phyloP scores from a whole-genome alignment of 2,329 filamentous ascomycete species.

The Huntiella abstrusa region DNA sequence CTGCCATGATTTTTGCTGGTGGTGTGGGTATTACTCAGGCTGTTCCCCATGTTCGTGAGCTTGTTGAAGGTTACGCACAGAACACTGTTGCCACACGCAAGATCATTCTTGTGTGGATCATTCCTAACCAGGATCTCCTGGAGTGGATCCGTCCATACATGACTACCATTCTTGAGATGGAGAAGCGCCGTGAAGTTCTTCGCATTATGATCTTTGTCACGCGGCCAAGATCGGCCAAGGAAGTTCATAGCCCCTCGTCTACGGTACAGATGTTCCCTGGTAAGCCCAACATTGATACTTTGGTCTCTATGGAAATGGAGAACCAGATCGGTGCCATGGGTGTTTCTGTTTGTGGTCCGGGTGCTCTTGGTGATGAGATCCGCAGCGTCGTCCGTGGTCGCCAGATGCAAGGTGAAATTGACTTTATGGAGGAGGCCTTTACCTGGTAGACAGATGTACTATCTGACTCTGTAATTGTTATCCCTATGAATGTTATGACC shows the following conservation, averaged over 20 bases:
- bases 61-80: slow-evolving; percentile 48
- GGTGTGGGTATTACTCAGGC: slow-evolving; percentile 69
- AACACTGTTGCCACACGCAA: slow-evolving; percentile 53
- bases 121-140: slow-evolving; percentile 60
- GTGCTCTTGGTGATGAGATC: slow-evolving; percentile 57
- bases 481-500: neutral
- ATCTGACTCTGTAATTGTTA: neutral
- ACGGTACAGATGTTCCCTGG: slow-evolving; percentile 77
- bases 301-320: slow-evolving; percentile 56
- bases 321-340: slow-evolving; percentile 55
- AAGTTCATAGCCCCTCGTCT: slow-evolving; percentile 58
- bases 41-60: slow-evolving; percentile 53
- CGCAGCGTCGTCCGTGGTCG: slow-evolving; percentile 44
- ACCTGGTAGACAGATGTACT: slow-evolving; percentile 25
- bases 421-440: slow-evolving; percentile 68
- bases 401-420: slow-evolving; percentile 47
- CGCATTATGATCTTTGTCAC: slow-evolving; percentile 66
- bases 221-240: slow-evolving; percentile 54
- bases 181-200: slow-evolving; percentile 52
- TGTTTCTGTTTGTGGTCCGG: slow-evolving; percentile 57
- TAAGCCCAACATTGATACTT: slow-evolving; percentile 52
- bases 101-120: slow-evolving; percentile 59
- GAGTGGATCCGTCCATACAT: slow-evolving; percentile 76
- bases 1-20: slow-evolving; percentile 59
- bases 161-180: slow-evolving; percentile 61